Conservation (phyloP, 1,284 basidiomycete species). For the Vanrija sp. region DNA sequence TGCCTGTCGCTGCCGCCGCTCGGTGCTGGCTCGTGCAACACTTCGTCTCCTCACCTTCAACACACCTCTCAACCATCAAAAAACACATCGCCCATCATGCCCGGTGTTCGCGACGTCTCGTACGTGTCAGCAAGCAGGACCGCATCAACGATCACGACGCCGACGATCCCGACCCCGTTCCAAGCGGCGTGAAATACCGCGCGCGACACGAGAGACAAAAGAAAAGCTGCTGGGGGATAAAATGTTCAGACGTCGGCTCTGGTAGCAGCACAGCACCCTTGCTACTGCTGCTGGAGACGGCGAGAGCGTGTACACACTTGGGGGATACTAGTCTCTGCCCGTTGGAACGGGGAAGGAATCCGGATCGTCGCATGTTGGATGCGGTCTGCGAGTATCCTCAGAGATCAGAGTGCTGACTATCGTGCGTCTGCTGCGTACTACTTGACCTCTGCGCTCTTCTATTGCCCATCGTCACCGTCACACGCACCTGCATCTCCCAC, state of each 20-base stretch:
- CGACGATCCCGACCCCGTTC: neutral
- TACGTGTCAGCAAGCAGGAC: slow-evolving; percentile 47
- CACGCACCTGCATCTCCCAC: neutral
- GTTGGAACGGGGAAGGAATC: neutral
- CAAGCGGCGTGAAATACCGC: neutral
- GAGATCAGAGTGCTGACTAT: neutral
- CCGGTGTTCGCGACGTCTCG: slow-evolving; percentile 89
- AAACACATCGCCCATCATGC: slow-evolving; percentile 59
- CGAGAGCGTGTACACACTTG: neutral
- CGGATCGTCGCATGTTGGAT: neutral
- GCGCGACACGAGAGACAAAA: no score
- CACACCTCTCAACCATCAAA: slow-evolving; percentile 21
- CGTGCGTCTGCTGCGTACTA: neutral
- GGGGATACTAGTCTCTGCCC: neutral
- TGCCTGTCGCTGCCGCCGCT: neutral
- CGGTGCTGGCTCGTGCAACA: neutral
- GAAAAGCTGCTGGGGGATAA: no score
- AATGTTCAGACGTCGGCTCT: no score
- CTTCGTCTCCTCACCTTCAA: no score
- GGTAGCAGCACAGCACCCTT: no score
- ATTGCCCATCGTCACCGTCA: neutral
- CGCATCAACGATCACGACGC: neutral
- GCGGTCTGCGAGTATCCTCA: neutral
- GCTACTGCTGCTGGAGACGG: no score
- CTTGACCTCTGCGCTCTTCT: neutral